A percentile compares a stretch with the other conserved stretches of the same genome.
Evolutionary conservation across 2,329 filamentous ascomycete species (phyloP).

Genomic region (Aspergillus carbonarius): DNA sequence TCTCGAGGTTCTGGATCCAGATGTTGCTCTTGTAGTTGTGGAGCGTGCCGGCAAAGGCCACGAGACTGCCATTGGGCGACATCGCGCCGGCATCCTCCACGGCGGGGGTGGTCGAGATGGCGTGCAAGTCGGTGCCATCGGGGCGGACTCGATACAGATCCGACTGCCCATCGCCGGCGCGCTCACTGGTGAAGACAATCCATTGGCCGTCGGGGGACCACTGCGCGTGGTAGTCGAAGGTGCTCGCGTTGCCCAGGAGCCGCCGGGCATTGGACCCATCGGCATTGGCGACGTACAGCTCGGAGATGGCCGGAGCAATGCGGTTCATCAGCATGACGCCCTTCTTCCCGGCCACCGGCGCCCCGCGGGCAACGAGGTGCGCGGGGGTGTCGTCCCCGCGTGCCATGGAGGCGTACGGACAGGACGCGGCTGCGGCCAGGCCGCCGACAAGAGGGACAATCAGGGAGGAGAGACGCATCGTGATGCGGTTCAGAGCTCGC

Average conservation of each 20-base stretch:
- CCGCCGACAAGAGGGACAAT: not conserved
- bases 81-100: slow-evolving; percentile 41
- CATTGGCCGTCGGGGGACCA: not conserved
- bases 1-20: slow-evolving; percentile 41
- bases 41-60: slow-evolving; percentile 43
- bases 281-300: not conserved
- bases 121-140: slow-evolving; percentile 38
- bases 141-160: slow-evolving; percentile 25
- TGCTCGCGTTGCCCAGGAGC: not conserved
- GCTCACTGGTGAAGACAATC: not conserved
- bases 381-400: not conserved
- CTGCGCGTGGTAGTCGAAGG: not conserved
- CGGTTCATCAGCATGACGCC: not conserved
- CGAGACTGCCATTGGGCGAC: slow-evolving; percentile 39
- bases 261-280: not conserved
- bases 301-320: not conserved
- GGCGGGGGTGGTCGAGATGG: slow-evolving; percentile 33
- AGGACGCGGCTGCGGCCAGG: not conserved
- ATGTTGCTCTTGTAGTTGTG: slow-evolving; percentile 40
- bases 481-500: not conserved
- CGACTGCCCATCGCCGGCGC: not conserved
- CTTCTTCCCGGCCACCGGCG: not conserved
- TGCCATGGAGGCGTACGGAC: not conserved
- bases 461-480: not conserved
- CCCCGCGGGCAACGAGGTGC: not conserved